phyloP scores from a whole-genome alignment of 345 rosid species.

The Salix dunnii region DNA sequence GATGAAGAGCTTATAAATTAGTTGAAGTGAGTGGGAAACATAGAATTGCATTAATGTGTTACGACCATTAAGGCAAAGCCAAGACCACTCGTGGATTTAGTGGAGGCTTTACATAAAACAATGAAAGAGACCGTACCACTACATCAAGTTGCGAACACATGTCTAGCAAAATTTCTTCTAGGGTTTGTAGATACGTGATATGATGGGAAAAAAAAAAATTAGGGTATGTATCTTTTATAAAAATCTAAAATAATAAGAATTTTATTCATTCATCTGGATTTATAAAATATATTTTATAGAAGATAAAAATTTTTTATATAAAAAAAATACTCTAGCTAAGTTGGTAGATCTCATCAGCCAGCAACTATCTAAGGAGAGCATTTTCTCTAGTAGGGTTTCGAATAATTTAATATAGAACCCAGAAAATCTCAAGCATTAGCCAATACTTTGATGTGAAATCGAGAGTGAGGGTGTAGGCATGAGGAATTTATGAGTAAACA shows the following conservation, averaged over 20 bases:
- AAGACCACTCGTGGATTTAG: constrained; percentile 18
- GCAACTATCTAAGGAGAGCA: not conserved
- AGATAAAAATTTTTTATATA: fast-evolving
- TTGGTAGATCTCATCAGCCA: constrained; percentile 7
- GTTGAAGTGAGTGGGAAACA: constrained; percentile 32
- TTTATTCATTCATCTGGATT: fast-evolving
- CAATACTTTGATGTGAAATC: constrained; percentile 18
- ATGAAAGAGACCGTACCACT: constrained; percentile 29
- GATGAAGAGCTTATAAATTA: not conserved
- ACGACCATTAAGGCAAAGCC: constrained; percentile 23
- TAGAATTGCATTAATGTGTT: constrained; percentile 21
- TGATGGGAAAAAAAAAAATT: too few species aligned
- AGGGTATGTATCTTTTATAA: fast-evolving
- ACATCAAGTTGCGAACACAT: constrained; percentile 5
- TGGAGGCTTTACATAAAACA: constrained; percentile 22
- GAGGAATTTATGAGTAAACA: not conserved
- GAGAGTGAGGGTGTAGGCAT: constrained; percentile 9
- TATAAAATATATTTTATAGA: too few species aligned
- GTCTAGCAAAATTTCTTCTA: too few species aligned
- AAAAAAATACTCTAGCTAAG: not conserved
- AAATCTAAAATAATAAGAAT: fast-evolving
- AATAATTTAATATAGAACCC: too few species aligned
- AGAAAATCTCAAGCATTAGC: not conserved
- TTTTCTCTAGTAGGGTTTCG: too few species aligned
- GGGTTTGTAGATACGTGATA: too few species aligned